phyloP scores from a whole-genome alignment of 495 filamentous ascomycete genomes.

The Melanomma pulvis-pyrius region DNA sequence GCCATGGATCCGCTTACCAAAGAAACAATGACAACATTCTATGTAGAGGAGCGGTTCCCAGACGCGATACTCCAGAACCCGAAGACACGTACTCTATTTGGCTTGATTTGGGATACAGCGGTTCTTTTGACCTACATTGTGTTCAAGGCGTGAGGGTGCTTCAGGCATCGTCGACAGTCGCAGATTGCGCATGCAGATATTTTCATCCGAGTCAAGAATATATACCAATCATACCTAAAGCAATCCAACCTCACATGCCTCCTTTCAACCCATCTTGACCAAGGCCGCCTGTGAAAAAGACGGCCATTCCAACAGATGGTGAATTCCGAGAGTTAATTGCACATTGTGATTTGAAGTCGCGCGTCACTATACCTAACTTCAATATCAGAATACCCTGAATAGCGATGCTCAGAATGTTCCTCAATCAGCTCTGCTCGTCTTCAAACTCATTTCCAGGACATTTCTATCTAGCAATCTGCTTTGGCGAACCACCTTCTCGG shows the following conservation, averaged over 20 bases:
- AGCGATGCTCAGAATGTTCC: conserved; percentile 8
- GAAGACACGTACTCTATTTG: conserved; percentile 15
- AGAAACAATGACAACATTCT: conserved; percentile 19
- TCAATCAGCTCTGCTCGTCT: conserved; percentile 8
- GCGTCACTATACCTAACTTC: conserved; percentile 14
- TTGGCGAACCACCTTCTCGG: background rate
- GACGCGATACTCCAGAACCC: conserved; percentile 19
- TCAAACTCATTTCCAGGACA: conserved; percentile 1
- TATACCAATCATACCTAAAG: conserved; percentile 16
- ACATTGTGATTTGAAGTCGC: conserved; percentile 11
- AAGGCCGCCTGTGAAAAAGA: conserved; percentile 17
- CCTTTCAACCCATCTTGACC: conserved; percentile 18
- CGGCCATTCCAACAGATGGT: conserved; percentile 9
- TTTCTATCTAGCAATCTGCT: conserved; percentile 6
- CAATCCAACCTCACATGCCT: conserved; percentile 20
- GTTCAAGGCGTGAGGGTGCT: conserved; percentile 20
- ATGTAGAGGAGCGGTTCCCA: conserved; percentile 23
- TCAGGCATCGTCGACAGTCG: conserved; percentile 10
- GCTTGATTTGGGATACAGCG: conserved; percentile 16
- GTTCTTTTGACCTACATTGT: conserved; percentile 22
- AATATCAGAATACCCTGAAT: conserved; percentile 5
- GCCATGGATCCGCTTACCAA: conserved; percentile 16
- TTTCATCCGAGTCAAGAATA: conserved; percentile 16
- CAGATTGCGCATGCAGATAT: conserved; percentile 21
- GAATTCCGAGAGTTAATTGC: conserved; percentile 6